Evolutionary conservation across 176 grass and related monocot genomes (phyloP).

Genomic region (bread wheat (Triticum aestivum)): DNA sequence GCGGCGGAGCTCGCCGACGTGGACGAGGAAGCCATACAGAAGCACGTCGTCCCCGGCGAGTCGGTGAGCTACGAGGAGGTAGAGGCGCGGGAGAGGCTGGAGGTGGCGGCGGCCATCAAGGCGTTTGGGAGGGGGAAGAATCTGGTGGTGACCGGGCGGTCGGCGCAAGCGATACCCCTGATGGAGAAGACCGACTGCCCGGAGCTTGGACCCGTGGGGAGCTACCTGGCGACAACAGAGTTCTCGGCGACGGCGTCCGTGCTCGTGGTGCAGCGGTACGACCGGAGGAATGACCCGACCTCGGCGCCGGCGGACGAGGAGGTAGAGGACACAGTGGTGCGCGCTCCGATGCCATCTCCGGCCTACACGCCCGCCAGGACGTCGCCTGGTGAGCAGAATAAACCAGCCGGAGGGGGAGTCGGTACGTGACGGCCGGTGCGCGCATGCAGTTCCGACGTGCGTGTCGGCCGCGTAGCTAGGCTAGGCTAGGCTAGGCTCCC

Average conservation of each 20-base stretch:
- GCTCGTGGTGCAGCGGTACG: conserved; percentile 52
- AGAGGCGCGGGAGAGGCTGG: background rate
- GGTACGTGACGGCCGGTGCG: background rate
- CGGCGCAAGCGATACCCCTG: background rate
- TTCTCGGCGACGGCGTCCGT: conserved; percentile 55
- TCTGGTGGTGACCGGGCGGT: conserved; percentile 45
- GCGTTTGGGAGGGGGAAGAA: conserved; percentile 24
- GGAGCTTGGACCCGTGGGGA: conserved; percentile 49
- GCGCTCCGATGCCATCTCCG: conserved; percentile 6
- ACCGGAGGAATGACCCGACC: conserved; percentile 11
- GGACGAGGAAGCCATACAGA: conserved; percentile 35
- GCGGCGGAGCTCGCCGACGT: background rate
- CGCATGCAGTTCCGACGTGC: background rate
- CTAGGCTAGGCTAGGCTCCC: background rate
- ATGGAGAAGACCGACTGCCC: conserved; percentile 53
- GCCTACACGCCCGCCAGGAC: background rate
- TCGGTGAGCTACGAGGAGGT: conserved; percentile 46
- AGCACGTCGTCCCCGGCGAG: background rate
- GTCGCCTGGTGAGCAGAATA: background rate
- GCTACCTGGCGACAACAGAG: conserved; percentile 51
- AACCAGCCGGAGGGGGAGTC: background rate
- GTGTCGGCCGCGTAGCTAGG: background rate
- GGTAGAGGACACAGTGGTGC: conserved; percentile 16
- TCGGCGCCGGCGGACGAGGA: background rate
- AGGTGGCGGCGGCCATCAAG: conserved; percentile 30